Conservation (phyloP, 2,329 filamentous ascomycete genomes). For the Septoria linicola region DNA sequence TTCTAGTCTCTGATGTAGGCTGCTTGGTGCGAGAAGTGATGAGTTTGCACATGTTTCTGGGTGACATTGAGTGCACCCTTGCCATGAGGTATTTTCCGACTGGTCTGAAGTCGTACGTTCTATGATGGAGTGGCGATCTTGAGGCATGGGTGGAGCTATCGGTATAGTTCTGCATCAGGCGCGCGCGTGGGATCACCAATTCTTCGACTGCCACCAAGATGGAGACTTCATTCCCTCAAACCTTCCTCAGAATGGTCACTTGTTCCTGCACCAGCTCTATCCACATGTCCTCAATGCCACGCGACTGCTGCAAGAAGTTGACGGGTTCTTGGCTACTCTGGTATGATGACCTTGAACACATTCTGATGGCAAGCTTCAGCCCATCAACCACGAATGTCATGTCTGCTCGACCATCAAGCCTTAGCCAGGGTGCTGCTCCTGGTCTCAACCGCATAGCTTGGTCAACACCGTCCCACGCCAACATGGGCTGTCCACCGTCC, state of each 20-base stretch:
- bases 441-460: slow-evolving; percentile 7
- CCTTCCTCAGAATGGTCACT: background rate
- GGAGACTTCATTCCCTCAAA: background rate
- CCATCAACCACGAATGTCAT: slow-evolving; percentile 19
- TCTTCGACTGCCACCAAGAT: too few species aligned
- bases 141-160: too few species aligned
- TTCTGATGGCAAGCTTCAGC: slow-evolving; percentile 16
- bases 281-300: background rate
- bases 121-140: too few species aligned
- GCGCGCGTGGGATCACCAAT: too few species aligned
- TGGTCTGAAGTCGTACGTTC: too few species aligned
- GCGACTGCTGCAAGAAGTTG: background rate
- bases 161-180: too few species aligned
- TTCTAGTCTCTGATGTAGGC: too few species aligned
- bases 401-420: slow-evolving; percentile 1
- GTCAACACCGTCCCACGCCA: slow-evolving; percentile 15
- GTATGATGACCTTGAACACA: slow-evolving; percentile 8
- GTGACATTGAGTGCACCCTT: too few species aligned
- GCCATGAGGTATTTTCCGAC: too few species aligned
- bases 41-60: too few species aligned
- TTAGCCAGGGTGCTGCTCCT: background rate
- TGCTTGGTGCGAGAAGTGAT: too few species aligned
- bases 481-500: slow-evolving; percentile 9
- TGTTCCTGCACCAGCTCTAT: slow-evolving; percentile 16
- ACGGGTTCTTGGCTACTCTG: background rate